Percentiles rank a stretch among this genome's conserved stretches.
These are phyloP conservation scores for Annulohypoxylon maeteangense DNA, from an alignment of 495 filamentous ascomycete species.

Conservation along the genomic window DNA sequence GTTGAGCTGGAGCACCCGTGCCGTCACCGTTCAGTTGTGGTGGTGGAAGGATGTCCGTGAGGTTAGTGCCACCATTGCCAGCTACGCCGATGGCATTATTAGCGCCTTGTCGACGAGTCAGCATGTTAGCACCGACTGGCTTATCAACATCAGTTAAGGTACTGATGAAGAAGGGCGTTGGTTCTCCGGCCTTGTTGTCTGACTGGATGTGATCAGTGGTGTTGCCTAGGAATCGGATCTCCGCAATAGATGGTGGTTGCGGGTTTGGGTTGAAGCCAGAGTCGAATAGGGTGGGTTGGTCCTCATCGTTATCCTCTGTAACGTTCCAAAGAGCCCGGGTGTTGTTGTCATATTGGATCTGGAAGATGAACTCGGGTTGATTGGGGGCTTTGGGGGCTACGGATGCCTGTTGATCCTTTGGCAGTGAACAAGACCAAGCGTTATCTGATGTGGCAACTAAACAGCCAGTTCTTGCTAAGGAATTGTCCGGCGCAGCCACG, in stretches of 20 bases:
- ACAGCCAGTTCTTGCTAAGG: conserved; percentile 69
- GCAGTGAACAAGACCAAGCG: conserved; percentile 84
- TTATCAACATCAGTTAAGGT: conserved; percentile 52
- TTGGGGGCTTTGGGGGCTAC: conserved; percentile 68
- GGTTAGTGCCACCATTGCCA: conserved; percentile 43
- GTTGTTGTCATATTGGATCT: conserved; percentile 83
- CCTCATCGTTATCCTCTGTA: conserved; percentile 28
- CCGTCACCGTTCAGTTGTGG: conserved; percentile 72
- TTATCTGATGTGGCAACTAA: conserved; percentile 66
- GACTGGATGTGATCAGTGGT: conserved; percentile 76
- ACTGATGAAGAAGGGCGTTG: conserved; percentile 75
- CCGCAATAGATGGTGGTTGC: conserved; percentile 69
- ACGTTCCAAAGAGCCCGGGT: conserved; percentile 61
- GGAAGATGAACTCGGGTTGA: conserved; percentile 79
- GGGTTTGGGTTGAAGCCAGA: conserved; percentile 67
- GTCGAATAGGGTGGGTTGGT: conserved; percentile 30
- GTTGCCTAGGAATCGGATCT: conserved; percentile 82
- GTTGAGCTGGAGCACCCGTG: conserved; percentile 73
- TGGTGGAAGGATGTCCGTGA: conserved; percentile 66
- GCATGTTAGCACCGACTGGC: conserved; percentile 48
- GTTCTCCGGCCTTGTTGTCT: conserved; percentile 71
- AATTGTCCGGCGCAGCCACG: conserved; percentile 71
- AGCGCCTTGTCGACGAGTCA: conserved; percentile 49
- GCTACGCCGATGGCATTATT: conserved; percentile 32
- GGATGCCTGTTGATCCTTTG: conserved; percentile 74